phyloP scores from a whole-genome alignment of 306 rosid species.

The Sesbania bispinosa region DNA sequence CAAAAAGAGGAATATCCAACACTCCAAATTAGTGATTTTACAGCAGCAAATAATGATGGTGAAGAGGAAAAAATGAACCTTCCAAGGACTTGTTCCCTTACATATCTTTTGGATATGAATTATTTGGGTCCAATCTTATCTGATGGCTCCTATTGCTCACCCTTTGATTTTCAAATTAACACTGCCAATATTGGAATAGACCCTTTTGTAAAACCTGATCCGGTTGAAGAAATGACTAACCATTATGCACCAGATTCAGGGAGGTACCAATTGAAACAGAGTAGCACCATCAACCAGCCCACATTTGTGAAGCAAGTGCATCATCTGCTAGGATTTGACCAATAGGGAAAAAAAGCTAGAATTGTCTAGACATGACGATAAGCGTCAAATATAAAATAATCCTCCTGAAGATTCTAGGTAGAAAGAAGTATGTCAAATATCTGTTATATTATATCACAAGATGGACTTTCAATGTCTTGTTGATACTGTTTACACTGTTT shows the following conservation, averaged over 20 bases:
- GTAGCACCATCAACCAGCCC: constrained; percentile 38
- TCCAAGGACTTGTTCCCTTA: constrained; percentile 67
- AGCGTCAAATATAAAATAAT: constrained; percentile 7
- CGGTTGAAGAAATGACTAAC: constrained; percentile 33
- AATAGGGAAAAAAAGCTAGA: background rate
- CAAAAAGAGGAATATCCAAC: constrained; percentile 44
- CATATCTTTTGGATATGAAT: constrained; percentile 72
- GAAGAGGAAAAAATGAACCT: constrained; percentile 56
- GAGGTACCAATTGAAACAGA: constrained; percentile 42
- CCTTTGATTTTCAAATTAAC: constrained; percentile 48
- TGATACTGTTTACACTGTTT: constrained; percentile 1
- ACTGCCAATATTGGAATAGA: constrained; percentile 40
- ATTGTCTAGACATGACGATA: constrained; percentile 21
- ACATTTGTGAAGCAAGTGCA: constrained; percentile 44
- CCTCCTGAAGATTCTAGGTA: constrained; percentile 7
- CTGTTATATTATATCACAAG: background rate
- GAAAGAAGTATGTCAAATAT: constrained; percentile 4
- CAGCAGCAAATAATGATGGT: constrained; percentile 14
- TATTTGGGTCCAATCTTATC: constrained; percentile 64
- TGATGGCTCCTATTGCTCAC: constrained; percentile 54
- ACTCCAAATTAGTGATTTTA: constrained; percentile 26
- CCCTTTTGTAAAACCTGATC: constrained; percentile 35
- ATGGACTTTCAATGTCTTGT: constrained; percentile 11
- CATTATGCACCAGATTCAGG: constrained; percentile 39
- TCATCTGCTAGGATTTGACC: constrained; percentile 34